Evolutionary conservation across 148 eudicot genomes (phyloP).

Genomic region (Oxyria digyna): DNA sequence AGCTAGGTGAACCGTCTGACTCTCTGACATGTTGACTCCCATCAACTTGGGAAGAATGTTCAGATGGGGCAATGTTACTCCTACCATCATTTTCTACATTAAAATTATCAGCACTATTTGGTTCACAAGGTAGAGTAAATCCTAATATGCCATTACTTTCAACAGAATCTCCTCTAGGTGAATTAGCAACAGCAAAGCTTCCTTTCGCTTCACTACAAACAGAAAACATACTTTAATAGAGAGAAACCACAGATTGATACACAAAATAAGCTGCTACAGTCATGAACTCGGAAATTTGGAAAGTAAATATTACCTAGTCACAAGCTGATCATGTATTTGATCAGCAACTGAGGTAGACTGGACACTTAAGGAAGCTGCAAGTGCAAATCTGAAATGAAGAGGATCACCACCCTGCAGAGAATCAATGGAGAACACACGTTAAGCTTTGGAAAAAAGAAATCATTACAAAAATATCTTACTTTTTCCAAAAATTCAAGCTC

Average conservation of each 20-base stretch:
- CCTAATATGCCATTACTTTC: conserved; percentile 85
- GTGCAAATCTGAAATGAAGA: conserved; percentile 64
- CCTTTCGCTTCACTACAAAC: conserved; percentile 82
- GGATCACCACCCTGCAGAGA: conserved; percentile 84
- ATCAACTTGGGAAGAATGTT: conserved; percentile 50
- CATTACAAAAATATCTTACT: conserved; percentile 32
- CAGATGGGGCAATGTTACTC: conserved; percentile 36
- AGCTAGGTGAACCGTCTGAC: conserved; percentile 45
- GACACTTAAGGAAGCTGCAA: conserved; percentile 58
- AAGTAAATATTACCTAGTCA: conserved; percentile 39
- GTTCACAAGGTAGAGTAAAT: conserved; percentile 51
- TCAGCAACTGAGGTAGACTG: conserved; percentile 72
- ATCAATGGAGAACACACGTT: conserved; percentile 2
- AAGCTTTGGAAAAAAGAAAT: neutral
- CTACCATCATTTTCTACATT: conserved; percentile 51
- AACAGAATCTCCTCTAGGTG: conserved; percentile 88
- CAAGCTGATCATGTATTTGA: conserved; percentile 59
- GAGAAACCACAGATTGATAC: neutral
- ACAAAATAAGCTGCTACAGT: neutral
- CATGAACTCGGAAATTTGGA: neutral
- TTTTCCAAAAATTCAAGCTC: conserved; percentile 93
- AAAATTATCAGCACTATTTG: conserved; percentile 90
- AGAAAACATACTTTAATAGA: conserved; percentile 1
- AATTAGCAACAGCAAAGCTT: conserved; percentile 72
- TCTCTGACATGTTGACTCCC: conserved; percentile 38